These are phyloP conservation scores for Orobanche coerulescens DNA, from an alignment of 257 asterid genomes.

Conservation along the genomic window DNA sequence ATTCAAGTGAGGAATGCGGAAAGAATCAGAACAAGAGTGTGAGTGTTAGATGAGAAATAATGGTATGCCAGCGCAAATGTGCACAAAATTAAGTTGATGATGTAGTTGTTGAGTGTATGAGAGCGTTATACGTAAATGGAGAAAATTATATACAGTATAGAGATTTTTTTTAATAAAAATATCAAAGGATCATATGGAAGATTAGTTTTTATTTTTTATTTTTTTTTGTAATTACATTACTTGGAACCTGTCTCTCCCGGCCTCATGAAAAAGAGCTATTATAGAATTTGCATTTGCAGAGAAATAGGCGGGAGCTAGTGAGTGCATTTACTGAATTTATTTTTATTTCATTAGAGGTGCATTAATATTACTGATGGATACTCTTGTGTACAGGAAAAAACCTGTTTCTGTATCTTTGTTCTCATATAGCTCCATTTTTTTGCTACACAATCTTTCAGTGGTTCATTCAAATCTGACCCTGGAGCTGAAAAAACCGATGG, in stretches of 20 bases:
- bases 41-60: slow-evolving; percentile 13
- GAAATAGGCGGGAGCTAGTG: background rate
- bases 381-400: slow-evolving; percentile 11
- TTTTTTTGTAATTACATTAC: background rate
- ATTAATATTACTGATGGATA: slow-evolving; percentile 6
- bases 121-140: background rate
- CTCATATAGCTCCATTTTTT: slow-evolving; percentile 20
- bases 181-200: background rate
- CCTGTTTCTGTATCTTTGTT: slow-evolving; percentile 19
- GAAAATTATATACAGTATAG: background rate
- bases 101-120: slow-evolving; percentile 6
- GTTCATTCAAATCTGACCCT: slow-evolving; percentile 40
- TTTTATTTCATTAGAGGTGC: background rate
- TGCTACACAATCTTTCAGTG: slow-evolving; percentile 35
- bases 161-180: background rate
- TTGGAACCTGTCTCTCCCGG: background rate
- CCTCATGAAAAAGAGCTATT: background rate
- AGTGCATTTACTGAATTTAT: background rate
- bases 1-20: slow-evolving; percentile 6
- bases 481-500: slow-evolving; percentile 36
- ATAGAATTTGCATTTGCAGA: background rate
- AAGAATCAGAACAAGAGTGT: slow-evolving; percentile 2
- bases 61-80: background rate
- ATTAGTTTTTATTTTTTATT: background rate
- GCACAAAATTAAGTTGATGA: background rate